A percentile compares a stretch with the other conserved stretches of the same genome.
Conservation (phyloP, 164 flowering plant genomes). For the grape (Vitis vinifera) region ASM3070453v1 NC_081818.1:30330001-30330500, state of each 20-base stretch:
- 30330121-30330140: too few relatives aligned
- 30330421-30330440: not conserved
- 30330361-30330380: not conserved
- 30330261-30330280: too few relatives aligned
- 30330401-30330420: too few relatives aligned
- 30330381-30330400: too few relatives aligned
- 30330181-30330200: too few relatives aligned
- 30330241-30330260: too few relatives aligned
- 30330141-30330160: too few relatives aligned
- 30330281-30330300: too few relatives aligned
- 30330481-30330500: conserved; percentile 6
- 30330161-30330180: too few relatives aligned
- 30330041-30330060: not conserved
- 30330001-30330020: conserved; percentile 94
- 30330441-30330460: conserved; percentile 7
- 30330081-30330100: not conserved
- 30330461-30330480: conserved; percentile 13
- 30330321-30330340: not conserved
- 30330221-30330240: too few relatives aligned
- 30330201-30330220: too few relatives aligned
- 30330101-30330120: too few relatives aligned
- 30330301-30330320: not conserved
- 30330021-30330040: conserved; percentile 82
- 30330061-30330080: not conserved
- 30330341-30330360: not conserved